A percentile compares a stretch with the other conserved stretches of the same genome.
These are phyloP conservation scores for Cystofilobasidium bisporidii DNA, from an alignment of 768 basidiomycete genomes.

Conservation along the genomic window DNA sequence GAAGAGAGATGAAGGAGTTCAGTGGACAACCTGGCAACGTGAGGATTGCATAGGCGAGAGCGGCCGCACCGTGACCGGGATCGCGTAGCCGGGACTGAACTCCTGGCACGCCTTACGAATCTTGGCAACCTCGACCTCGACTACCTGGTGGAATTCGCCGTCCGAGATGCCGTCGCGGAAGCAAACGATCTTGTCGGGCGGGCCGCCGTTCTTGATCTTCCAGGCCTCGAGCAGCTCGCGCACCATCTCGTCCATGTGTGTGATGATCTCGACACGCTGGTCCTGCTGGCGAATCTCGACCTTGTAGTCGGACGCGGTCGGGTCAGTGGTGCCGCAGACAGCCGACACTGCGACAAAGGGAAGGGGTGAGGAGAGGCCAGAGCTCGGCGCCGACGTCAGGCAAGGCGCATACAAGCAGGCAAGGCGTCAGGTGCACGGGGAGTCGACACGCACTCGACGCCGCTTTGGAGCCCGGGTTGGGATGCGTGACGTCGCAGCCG, in stretches of 20 bases:
- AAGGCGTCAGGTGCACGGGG: no score
- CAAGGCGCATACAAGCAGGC: no score
- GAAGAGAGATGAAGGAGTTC: background rate
- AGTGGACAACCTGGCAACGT: no score
- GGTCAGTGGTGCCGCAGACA: background rate
- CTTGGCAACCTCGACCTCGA: background rate
- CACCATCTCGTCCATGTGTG: background rate
- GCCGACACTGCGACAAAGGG: background rate
- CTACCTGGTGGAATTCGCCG: background rate
- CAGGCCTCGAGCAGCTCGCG: background rate
- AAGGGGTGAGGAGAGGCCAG: no score
- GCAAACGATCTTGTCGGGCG: background rate
- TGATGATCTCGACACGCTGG: background rate
- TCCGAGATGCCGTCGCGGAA: constrained; percentile 6
- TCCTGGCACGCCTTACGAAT: background rate
- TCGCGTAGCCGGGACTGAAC: background rate
- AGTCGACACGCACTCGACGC: constrained; percentile 4
- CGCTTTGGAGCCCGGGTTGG: background rate
- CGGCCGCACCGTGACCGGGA: background rate
- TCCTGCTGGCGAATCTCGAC: constrained; percentile 1
- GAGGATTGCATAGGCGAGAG: no score
- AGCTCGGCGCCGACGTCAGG: no score
- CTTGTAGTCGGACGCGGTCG: background rate
- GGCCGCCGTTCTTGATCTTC: background rate
- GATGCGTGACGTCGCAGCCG: constrained; percentile 2